Evolutionary conservation across 345 rosid genomes (phyloP), one percentile per base, ranked within the genome.

Genomic region (Turnera subulata): DNA sequence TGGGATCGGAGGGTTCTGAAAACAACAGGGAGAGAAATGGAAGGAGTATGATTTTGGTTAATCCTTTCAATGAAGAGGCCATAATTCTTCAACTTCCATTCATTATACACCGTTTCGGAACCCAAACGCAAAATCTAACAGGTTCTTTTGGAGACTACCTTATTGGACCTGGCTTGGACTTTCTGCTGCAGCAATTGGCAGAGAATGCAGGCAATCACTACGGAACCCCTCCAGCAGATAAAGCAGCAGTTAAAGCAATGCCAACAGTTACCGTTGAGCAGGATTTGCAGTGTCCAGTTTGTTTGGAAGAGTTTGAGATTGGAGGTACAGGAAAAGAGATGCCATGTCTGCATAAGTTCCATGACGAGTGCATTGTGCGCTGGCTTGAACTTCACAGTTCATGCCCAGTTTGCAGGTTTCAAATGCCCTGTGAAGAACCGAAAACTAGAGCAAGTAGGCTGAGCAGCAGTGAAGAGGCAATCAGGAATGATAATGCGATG

Each of bases 331-430:
- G 83, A 11, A 81, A 75, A 67, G 79, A 78, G 63, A 81, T 79
- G 78, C 81, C 84, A 2, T 85, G 83, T 55, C 80, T 77, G 55
- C 88, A 85, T 50, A 78, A 77, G 56, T 85, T 82, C 59, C 88
- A 85, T 56, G n/a, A 20, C 19, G 63, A 8, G 5, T 85, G 92
- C 26, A 77, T 85, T 58, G 24, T 65, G 45, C 80, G 82, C 0
- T 85, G 92, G 92, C 83, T 85, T 0, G 77, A 75, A 49, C 73
- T 73, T 53, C 89, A 81, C 51, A 67, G 86, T 52, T 80, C 89
- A 17, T 85, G 89, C 56, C 89, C 92, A 0, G 65, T 82, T 43
- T 82, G 89, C 64, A 69, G 89, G 54, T 75, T 49, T 61, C 68
- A 67, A 33, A 63, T 80, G 40, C 80, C 74, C 29, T 46, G 47